Base-by-base conservation (phyloP, 2,329 filamentous ascomycete species). In the Dryadomyces sulphureus region DNA sequence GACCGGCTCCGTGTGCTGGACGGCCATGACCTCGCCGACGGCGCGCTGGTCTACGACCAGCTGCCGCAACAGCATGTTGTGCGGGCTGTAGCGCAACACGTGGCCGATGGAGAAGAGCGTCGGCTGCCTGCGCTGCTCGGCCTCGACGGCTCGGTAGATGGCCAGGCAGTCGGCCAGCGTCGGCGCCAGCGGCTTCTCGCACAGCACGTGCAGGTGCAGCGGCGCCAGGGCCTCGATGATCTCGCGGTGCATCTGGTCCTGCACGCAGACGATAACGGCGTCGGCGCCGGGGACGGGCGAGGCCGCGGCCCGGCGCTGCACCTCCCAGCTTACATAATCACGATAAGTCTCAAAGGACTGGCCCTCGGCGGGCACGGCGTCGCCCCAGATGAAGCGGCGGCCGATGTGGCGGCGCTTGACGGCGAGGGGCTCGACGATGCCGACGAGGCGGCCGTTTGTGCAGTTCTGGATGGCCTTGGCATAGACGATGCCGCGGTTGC, bases 1-100 rank as follows among this genome's bases (percentile, higher is more conserved):
- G 0, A 98, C 81, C 0, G 92, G 92, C 61, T 96, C 92, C 0
- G 86, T 92, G 62, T 96, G 92, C 52, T 93, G 84, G 35, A 94
- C 72, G 35, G 84, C 90, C 45, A 93, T 67, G 25, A 95, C 69
- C 46, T 95, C 84, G 7, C 92, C 92, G 56, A 98, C 81, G 12
- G 80, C 75, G 12, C 73, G 72, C 45, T 93, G 77, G 52, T 83
- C 72, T 1, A 88, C 71, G 5, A 96, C 69, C 16, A 96, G 66
- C 57, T 82, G 79, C 43, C 88, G 78, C 24, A 98, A 70, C 47
- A 90, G 66, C 62, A 87, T 82, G 59, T 96, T 96, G 62, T 95
- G 89, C 9, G 89, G 89, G 55, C 82, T 93, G 62, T 96, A 96
- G 32, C 90, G 75, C 48, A 98, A 67, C 14, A 98, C 92, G 63